Base-by-base conservation (phyloP, 2,329 filamentous ascomycete genomes). In the Fusarium piperis region DNA sequence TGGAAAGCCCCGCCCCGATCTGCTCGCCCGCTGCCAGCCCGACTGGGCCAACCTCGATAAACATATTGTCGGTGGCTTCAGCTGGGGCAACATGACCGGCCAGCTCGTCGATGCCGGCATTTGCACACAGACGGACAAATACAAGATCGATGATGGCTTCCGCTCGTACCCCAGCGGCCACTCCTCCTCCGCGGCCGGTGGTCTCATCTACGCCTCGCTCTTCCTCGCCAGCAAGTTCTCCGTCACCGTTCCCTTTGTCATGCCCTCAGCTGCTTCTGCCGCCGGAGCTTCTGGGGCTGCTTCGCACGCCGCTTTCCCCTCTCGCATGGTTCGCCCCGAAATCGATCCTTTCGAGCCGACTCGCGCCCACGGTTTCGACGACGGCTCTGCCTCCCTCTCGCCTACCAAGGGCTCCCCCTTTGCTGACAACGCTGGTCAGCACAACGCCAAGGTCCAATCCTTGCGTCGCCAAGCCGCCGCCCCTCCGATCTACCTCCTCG, bases 171-270 rank as follows among this genome's bases (percentile, higher is more conserved):
- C 83, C 36, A 84, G 82, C 61, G 83, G 83, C n/a, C 83, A 85
- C 76, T 78, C 83, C 7, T 94, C 91, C 41, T 91, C 92, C 68
- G 88, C 93, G 6, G 94, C 93, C 74, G 91, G 92, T 12, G 95
- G 95, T 1, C 84, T 98, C 59, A 89, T 94, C 59, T 97, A 98
- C 79, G 88, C 97, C 16, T 92, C 92, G 2, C 89, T 98, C 57
- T 98, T 94, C 85, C 87, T 98, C 23, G 94, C 93, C 72, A 93
- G 91, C 81, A 95, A 95, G 79, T 93, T 95, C 76, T 88, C 90
- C 65, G 90, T 95, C 68, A 91, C 89, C 11, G 86, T 94, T 33
- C 93, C 93, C 2, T 93, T 91, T 79, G 87, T 93, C 11, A 85
- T 87, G 8, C 85, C 85, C 0, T 82, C 83, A 13, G 79, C 81